Percentiles rank a stretch among this genome's conserved stretches.
Conservation (phyloP, 306 rosid species). For the Mimosa bimucronata region DNA sequence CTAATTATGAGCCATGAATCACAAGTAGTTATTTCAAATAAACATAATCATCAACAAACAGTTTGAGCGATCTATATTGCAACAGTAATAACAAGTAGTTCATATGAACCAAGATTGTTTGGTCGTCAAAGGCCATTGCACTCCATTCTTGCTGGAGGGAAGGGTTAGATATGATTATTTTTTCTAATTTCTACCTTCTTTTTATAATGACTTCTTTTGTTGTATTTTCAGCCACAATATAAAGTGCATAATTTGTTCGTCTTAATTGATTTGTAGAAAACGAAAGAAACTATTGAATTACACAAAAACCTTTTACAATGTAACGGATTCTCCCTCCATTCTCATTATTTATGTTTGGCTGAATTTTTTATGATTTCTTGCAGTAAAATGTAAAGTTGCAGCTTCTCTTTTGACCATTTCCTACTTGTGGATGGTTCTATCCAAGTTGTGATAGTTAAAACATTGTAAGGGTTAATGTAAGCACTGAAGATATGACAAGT, state of each 20-base stretch:
- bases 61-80: constrained; percentile 17
- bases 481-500: too few species aligned
- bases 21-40: too few species aligned
- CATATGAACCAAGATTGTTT: constrained; percentile 27
- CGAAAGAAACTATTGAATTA: background rate
- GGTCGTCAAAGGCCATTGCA: constrained; percentile 47
- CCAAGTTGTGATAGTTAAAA: too few species aligned
- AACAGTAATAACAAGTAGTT: constrained; percentile 40
- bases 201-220: background rate
- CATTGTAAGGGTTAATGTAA: too few species aligned
- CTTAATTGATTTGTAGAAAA: background rate
- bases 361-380: too few species aligned
- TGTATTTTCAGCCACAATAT: background rate
- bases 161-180: constrained; percentile 42
- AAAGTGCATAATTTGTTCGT: background rate
- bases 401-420: too few species aligned
- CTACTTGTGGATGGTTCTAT: too few species aligned
- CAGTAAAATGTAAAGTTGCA: too few species aligned
- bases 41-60: constrained; percentile 26
- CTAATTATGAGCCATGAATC: too few species aligned
- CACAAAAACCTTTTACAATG: background rate
- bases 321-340: background rate
- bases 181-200: background rate
- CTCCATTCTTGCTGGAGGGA: constrained; percentile 55
- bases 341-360: background rate